Evolutionary conservation across 108 stramenopile species (phyloP).

Genomic region (Thalassiosira profunda): DNA sequence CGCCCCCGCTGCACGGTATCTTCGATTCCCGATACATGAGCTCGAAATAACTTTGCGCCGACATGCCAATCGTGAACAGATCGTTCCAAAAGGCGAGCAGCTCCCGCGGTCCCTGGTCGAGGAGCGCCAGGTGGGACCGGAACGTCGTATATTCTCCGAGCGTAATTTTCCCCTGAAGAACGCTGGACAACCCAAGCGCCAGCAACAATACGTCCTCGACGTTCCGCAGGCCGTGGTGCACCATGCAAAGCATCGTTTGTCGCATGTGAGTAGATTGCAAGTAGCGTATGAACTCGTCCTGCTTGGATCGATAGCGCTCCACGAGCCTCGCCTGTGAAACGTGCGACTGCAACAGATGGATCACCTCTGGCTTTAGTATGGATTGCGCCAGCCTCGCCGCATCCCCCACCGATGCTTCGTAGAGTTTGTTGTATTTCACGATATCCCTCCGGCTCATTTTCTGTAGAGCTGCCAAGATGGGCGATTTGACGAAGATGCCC

Average conservation of each 20-base stretch:
- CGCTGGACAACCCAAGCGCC: conserved; percentile 11
- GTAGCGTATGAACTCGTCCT: conserved; percentile 13
- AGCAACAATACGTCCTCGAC: conserved; percentile 18
- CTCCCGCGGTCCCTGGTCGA: conserved; percentile 21
- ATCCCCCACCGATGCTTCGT: conserved; percentile 10
- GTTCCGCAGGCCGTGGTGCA: conserved; percentile 8
- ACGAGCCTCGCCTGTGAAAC: conserved; percentile 2
- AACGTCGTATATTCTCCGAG: conserved; percentile 20
- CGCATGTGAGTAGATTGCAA: conserved; percentile 17
- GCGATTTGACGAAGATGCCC: conserved; percentile 14
- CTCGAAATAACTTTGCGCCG: conserved; percentile 22
- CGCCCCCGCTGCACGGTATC: conserved; percentile 1
- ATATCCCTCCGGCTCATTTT: not conserved
- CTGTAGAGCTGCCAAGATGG: conserved; percentile 7
- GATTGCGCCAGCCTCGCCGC: conserved; percentile 6
- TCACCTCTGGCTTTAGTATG: not conserved
- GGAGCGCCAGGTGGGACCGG: conserved; percentile 13
- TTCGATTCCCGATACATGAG: conserved; percentile 28
- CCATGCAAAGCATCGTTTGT: conserved; percentile 26
- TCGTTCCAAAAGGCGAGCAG: conserved; percentile 18
- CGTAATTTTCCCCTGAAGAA: conserved; percentile 10
- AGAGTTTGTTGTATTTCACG: conserved; percentile 25
- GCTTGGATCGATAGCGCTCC: not conserved
- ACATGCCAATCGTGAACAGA: conserved; percentile 23
- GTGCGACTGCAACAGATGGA: conserved; percentile 5